Evolutionary conservation across 176 grass and related monocot species (phyloP).

Genomic region (Ananas comosus): DNA sequence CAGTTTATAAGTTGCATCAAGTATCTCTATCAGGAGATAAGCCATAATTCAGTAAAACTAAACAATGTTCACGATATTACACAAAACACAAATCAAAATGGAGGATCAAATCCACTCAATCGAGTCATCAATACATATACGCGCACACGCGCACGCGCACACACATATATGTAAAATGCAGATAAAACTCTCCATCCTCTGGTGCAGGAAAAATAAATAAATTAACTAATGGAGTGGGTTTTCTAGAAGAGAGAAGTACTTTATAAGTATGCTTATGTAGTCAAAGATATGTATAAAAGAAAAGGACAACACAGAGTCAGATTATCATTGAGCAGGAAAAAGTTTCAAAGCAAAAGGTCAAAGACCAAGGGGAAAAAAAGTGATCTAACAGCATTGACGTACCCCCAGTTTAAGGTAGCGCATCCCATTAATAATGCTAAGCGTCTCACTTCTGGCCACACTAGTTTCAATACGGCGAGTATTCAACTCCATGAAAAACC

Average conservation of each 20-base stretch:
- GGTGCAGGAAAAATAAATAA: too few species aligned
- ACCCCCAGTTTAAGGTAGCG: slow-evolving; percentile 99
- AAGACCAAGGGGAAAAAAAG: background rate
- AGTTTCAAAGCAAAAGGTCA: background rate
- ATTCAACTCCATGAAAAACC: slow-evolving; percentile 97
- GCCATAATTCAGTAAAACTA: background rate
- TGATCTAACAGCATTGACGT: slow-evolving; percentile 5
- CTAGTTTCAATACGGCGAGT: slow-evolving; percentile 56
- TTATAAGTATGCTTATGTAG: too few species aligned
- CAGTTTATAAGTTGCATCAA: slow-evolving; percentile 9
- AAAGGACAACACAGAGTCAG: background rate
- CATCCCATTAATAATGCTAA: slow-evolving; percentile 97
- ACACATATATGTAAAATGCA: too few species aligned
- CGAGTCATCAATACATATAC: too few species aligned
- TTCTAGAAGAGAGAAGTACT: too few species aligned
- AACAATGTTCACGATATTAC: background rate
- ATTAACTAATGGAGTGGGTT: too few species aligned
- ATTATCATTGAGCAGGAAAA: background rate
- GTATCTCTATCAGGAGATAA: background rate
- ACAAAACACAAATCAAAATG: too few species aligned
- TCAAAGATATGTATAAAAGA: too few species aligned
- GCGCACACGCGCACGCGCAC: too few species aligned
- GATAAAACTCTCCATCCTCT: too few species aligned
- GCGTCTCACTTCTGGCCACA: slow-evolving; percentile 77
- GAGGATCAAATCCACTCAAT: too few species aligned